phyloP scores from a whole-genome alignment of 2,329 filamentous ascomycete species.

The Clonostachys byssicola region DNA sequence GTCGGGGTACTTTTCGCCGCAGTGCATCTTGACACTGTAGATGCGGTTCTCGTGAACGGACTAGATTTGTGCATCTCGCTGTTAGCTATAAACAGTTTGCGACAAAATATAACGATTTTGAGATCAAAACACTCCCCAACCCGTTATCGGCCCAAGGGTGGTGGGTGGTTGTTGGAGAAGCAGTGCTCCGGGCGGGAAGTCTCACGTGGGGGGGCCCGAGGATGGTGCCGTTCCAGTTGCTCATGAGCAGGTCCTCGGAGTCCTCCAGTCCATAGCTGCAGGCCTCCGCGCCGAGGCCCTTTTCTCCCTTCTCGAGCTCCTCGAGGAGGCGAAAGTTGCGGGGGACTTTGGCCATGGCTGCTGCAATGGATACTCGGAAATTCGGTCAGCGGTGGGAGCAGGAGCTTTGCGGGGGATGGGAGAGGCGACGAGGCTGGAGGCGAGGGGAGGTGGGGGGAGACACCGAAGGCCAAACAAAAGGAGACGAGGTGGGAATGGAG shows the following conservation, averaged over 20 bases:
- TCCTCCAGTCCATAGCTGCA: conserved; percentile 96
- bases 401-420: no score
- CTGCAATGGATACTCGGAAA: no score
- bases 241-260: conserved; percentile 92
- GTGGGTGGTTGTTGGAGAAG: background rate
- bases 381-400: no score
- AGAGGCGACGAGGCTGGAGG: no score
- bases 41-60: conserved; percentile 98
- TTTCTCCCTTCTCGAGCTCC: conserved; percentile 98
- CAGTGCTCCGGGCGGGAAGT: conserved; percentile 7
- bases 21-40: conserved; percentile 97
- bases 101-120: background rate
- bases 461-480: no score
- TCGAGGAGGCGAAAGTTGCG: conserved; percentile 95
- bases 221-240: conserved; percentile 98
- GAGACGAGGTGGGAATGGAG: no score
- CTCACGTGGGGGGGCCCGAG: conserved; percentile 92
- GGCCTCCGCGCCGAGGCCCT: conserved; percentile 91
- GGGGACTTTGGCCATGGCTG: conserved; percentile 59
- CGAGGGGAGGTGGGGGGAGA: no score
- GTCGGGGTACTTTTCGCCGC: conserved; percentile 85
- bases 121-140: background rate
- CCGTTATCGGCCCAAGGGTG: background rate
- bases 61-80: conserved; percentile 32
- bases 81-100: no score